Percentiles rank a stretch among this genome's conserved stretches.
Evolutionary conservation across 495 filamentous ascomycete species (phyloP).

Genomic region (Podospora tetraspora): DNA sequence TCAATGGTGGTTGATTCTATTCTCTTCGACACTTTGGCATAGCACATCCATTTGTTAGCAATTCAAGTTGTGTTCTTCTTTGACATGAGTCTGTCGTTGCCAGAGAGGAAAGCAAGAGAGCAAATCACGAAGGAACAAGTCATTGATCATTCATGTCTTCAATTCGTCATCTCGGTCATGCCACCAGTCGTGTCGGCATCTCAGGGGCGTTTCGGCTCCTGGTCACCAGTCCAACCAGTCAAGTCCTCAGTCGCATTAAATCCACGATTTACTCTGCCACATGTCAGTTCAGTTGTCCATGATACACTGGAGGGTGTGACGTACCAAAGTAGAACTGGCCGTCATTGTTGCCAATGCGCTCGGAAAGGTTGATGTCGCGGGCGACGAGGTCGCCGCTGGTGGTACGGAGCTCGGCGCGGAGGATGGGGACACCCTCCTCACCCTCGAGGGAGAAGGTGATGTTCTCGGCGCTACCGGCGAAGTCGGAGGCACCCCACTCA

Average conservation of each 20-base stretch:
- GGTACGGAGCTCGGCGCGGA: conserved; percentile 23
- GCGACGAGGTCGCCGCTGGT: conserved; percentile 5
- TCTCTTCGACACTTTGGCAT: neutral
- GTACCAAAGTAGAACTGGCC: conserved; percentile 23
- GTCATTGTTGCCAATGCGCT: conserved; percentile 27
- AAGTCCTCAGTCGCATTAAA: neutral
- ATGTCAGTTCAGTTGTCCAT: neutral
- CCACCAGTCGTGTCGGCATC: neutral
- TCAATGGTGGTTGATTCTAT: neutral
- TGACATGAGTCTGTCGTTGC: neutral
- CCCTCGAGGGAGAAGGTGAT: conserved; percentile 41
- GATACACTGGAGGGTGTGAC: neutral
- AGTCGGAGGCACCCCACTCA: conserved; percentile 41
- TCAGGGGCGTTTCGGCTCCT: neutral
- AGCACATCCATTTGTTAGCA: neutral
- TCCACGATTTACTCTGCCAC: neutral
- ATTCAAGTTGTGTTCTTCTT: neutral
- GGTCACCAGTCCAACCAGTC: neutral
- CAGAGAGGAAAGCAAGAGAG: neutral
- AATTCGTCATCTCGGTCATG: neutral
- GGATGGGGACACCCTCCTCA: conserved; percentile 27
- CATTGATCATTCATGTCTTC: neutral
- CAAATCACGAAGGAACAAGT: neutral
- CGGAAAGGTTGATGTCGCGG: conserved; percentile 27
- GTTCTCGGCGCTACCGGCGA: conserved; percentile 35